Conservation (phyloP, 2,329 filamentous ascomycete genomes). For the Fonsecaea pugnacius region DNA sequence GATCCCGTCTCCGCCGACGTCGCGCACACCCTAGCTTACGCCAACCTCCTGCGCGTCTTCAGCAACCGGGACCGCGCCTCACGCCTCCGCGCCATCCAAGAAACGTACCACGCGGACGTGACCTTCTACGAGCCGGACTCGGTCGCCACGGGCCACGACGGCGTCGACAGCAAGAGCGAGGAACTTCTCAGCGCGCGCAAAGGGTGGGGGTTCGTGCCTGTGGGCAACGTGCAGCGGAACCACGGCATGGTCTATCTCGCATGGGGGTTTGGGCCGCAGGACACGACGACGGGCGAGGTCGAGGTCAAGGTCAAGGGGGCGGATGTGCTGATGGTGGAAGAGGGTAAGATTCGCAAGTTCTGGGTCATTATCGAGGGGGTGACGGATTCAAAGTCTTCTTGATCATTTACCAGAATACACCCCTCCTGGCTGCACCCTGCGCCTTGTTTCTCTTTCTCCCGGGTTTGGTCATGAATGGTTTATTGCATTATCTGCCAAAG, state of each 20-base stretch:
- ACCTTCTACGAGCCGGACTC: slow-evolving; percentile 22
- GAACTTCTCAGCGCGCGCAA: slow-evolving; percentile 9
- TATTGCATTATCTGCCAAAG: too few species aligned
- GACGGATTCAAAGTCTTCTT: slow-evolving; percentile 8
- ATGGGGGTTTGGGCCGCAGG: slow-evolving; percentile 21
- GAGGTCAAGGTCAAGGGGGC: slow-evolving; percentile 17
- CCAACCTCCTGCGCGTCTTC: slow-evolving; percentile 20
- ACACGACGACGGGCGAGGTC: slow-evolving; percentile 4
- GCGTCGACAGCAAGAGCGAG: slow-evolving; percentile 3
- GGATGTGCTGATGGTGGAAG: slow-evolving; percentile 20
- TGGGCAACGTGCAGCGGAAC: slow-evolving; percentile 15
- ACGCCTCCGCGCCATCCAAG: slow-evolving; percentile 9
- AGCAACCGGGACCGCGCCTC: slow-evolving; percentile 13
- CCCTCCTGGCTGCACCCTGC: too few species aligned
- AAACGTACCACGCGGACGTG: slow-evolving; percentile 15
- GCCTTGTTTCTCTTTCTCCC: too few species aligned
- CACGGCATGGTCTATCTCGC: slow-evolving; percentile 17
- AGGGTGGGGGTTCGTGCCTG: slow-evolving; percentile 20
- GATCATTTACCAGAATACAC: too few species aligned
- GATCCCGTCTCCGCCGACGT: background rate
- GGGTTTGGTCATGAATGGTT: too few species aligned
- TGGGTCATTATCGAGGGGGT: slow-evolving; percentile 24
- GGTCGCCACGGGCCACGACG: slow-evolving; percentile 15
- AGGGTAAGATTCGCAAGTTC: slow-evolving; percentile 16
- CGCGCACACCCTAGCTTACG: slow-evolving; percentile 15